Conservation (phyloP, 257 asterid species). For the Paulownia fortunei region DNA sequence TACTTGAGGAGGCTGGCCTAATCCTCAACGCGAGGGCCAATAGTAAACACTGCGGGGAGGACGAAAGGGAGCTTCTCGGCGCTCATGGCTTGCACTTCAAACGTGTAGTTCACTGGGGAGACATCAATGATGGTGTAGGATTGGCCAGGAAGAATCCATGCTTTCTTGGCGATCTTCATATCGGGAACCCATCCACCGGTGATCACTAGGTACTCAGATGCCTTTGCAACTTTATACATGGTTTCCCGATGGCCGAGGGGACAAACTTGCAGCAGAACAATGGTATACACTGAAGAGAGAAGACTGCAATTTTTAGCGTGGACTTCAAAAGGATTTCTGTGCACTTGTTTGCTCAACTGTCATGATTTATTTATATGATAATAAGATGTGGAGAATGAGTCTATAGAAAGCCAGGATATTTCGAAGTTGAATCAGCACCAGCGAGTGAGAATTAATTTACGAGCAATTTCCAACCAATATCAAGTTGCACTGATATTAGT, state of each 20-base stretch:
- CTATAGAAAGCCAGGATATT: background rate
- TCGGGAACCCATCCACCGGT: conserved; percentile 51
- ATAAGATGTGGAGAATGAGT: background rate
- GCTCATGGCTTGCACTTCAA: conserved; percentile 67
- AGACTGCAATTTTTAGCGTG: background rate
- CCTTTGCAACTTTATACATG: conserved; percentile 54
- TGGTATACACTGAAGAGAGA: background rate
- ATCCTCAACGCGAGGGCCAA: conserved; percentile 54
- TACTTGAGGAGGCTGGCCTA: conserved; percentile 44
- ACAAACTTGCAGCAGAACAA: background rate
- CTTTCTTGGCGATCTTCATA: conserved; percentile 49
- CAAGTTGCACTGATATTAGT: too few species aligned
- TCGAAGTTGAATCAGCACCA: background rate
- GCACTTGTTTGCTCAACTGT: too few species aligned
- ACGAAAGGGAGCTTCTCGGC: conserved; percentile 62
- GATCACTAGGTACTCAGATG: conserved; percentile 62
- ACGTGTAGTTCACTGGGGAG: conserved; percentile 61
- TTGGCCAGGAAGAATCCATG: conserved; percentile 66
- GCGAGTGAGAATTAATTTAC: too few species aligned
- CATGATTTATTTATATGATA: too few species aligned
- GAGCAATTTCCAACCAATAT: too few species aligned
- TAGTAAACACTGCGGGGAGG: conserved; percentile 65
- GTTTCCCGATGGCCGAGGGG: too few species aligned
- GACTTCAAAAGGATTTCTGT: too few species aligned
- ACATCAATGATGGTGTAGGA: conserved; percentile 45